Conservation (phyloP, 225 moss, liverwort and hornwort species). For the Takakia lepidozioides region DNA sequence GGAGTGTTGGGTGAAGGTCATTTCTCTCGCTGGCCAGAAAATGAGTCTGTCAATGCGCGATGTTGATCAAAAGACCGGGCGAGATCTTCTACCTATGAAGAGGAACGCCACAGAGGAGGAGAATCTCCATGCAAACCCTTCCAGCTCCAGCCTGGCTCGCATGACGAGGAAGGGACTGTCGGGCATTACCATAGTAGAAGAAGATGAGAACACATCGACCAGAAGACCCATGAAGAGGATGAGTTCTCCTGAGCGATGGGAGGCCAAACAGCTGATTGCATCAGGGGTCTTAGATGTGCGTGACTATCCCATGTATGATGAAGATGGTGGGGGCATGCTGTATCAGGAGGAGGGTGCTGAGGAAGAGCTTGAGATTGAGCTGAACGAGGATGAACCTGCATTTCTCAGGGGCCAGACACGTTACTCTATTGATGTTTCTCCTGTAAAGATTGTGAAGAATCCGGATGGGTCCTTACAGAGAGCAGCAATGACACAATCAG, state of each 20-base stretch:
- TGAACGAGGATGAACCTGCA: slow-evolving; percentile 2
- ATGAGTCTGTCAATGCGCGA: slow-evolving; percentile 7
- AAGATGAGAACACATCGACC: slow-evolving; percentile 1
- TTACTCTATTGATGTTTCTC: slow-evolving; percentile 8
- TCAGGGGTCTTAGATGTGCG: slow-evolving; percentile 4
- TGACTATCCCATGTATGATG: slow-evolving; percentile 6
- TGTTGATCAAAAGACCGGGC: slow-evolving; percentile 8
- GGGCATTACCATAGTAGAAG: slow-evolving; percentile 2
- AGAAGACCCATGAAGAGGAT: slow-evolving; percentile 1
- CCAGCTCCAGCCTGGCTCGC: slow-evolving; percentile 2
- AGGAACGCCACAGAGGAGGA: not conserved
- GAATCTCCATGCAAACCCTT: slow-evolving; percentile 1
- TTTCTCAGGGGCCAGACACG: slow-evolving; percentile 2
- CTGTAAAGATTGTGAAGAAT: slow-evolving; percentile 6
- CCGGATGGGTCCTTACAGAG: slow-evolving; percentile 5
- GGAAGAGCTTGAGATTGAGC: slow-evolving; percentile 6
- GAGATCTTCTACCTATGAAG: slow-evolving; percentile 9
- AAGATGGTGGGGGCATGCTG: slow-evolving; percentile 4
- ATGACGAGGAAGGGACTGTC: slow-evolving; percentile 2
- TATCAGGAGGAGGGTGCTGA: slow-evolving; percentile 9
- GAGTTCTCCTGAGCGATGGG: slow-evolving; percentile 3
- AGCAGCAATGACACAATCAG: slow-evolving; percentile 6
- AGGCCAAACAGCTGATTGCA: slow-evolving; percentile 1
- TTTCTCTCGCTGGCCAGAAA: slow-evolving; percentile 2
- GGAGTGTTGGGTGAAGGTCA: slow-evolving; percentile 5